phyloP scores from a whole-genome alignment of 2,329 filamentous ascomycete species.

The Aspergillus tanneri region DNA sequence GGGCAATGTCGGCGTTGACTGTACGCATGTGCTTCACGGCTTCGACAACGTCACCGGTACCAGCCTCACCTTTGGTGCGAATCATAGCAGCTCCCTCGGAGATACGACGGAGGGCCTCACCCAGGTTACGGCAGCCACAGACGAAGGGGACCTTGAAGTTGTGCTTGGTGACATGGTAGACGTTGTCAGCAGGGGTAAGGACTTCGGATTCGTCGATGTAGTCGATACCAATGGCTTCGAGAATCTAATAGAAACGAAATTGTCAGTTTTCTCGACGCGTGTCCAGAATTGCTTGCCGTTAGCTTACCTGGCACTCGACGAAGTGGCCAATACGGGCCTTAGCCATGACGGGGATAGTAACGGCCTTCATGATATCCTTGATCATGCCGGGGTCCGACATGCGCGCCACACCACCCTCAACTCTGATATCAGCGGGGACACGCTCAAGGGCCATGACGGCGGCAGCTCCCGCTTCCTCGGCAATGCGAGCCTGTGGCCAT shows the following conservation, averaged over 20 bases:
- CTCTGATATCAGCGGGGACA: constrained; percentile 92
- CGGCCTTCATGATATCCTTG: constrained; percentile 88
- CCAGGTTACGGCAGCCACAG: constrained; percentile 90
- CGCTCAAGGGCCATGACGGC: constrained; percentile 99
- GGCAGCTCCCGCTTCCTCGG: constrained; percentile 91
- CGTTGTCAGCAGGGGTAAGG: constrained; percentile 86
- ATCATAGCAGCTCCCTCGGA: constrained; percentile 97
- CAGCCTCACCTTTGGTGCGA: constrained; percentile 96
- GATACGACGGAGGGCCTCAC: constrained; percentile 87
- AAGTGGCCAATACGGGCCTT: constrained; percentile 98
- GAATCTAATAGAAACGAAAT: constrained; percentile 59
- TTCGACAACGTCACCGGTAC: constrained; percentile 95
- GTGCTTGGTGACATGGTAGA: constrained; percentile 88
- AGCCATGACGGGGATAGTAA: constrained; percentile 98
- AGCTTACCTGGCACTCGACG: constrained; percentile 82
- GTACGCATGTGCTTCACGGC: constrained; percentile 95
- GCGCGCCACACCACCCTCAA: constrained; percentile 86
- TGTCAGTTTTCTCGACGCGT: constrained; percentile 4
- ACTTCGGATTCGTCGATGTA: constrained; percentile 99
- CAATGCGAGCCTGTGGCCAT: constrained; percentile 73
- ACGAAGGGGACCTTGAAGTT: constrained; percentile 84
- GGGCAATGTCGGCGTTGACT: constrained; percentile 76
- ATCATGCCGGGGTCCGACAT: constrained; percentile 97
- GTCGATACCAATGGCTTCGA: constrained; percentile 91
- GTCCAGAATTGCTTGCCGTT: not conserved